These are phyloP conservation scores for Aspergillus ellipticus DNA, from an alignment of 495 filamentous ascomycete species.

Conservation along the genomic window DNA sequence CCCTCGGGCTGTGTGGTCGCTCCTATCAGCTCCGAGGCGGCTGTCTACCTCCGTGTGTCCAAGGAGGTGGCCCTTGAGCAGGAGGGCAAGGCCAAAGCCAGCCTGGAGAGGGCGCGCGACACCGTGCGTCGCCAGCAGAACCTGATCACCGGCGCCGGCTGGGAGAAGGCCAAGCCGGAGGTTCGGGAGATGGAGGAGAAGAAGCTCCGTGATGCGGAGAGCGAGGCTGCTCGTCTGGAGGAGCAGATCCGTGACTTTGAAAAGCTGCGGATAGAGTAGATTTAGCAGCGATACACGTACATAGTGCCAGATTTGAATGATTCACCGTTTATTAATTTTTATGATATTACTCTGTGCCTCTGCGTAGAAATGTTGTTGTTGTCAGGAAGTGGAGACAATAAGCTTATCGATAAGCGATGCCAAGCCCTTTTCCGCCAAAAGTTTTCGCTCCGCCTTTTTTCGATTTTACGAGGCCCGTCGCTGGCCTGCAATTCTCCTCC, in stretches of 20 bases:
- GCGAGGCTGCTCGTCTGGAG: slow-evolving; percentile 51
- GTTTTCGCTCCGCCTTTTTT: slow-evolving; percentile 16
- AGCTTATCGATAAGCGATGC: slow-evolving; percentile 30
- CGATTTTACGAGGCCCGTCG: too few species aligned
- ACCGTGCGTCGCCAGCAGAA: slow-evolving; percentile 31
- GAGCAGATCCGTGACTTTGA: slow-evolving; percentile 50
- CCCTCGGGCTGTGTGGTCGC: slow-evolving; percentile 70
- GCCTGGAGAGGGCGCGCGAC: slow-evolving; percentile 37
- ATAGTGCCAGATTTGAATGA: slow-evolving; percentile 3
- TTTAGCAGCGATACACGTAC: background rate
- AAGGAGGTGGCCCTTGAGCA: slow-evolving; percentile 66
- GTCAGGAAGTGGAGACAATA: background rate
- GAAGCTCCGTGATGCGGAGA: slow-evolving; percentile 56
- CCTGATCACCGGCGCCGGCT: slow-evolving; percentile 34
- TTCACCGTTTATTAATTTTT: slow-evolving; percentile 7
- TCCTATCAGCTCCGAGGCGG: slow-evolving; percentile 59
- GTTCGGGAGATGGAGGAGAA: slow-evolving; percentile 57
- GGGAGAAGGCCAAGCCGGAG: slow-evolving; percentile 49
- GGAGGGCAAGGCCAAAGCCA: slow-evolving; percentile 60
- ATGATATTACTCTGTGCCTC: too few species aligned
- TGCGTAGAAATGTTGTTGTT: too few species aligned
- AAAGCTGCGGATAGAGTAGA: slow-evolving; percentile 45
- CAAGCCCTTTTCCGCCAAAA: slow-evolving; percentile 27
- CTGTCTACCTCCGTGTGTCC: slow-evolving; percentile 66
- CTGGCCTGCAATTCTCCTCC: background rate